phyloP scores from a whole-genome alignment of 2,329 filamentous ascomycete genomes.

The Ophiostoma himal-ulmi region DNA sequence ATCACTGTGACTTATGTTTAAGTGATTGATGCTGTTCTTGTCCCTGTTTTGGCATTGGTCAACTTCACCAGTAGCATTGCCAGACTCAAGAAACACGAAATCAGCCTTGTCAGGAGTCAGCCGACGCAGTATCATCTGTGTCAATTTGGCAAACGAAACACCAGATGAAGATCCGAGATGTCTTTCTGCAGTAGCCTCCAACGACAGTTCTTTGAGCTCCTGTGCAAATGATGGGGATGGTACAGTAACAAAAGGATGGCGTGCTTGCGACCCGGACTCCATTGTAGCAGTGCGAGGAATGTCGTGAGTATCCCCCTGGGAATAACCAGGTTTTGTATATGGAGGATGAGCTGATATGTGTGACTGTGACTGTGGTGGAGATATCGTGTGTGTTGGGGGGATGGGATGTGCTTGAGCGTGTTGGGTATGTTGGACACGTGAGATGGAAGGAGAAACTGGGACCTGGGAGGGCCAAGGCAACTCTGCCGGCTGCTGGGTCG shows the following conservation, averaged over 20 bases:
- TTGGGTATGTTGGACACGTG: neutral
- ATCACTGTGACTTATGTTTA: neutral
- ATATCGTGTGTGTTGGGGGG: neutral
- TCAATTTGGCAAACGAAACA: slow-evolving; percentile 41
- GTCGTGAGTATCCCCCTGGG: neutral
- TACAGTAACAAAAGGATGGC: neutral
- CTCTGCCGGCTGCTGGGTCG: neutral
- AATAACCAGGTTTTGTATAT: neutral
- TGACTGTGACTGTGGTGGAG: neutral
- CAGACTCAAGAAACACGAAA: slow-evolving; percentile 34
- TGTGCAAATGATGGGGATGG: slow-evolving; percentile 29
- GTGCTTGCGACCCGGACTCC: neutral
- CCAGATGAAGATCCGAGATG: slow-evolving; percentile 42
- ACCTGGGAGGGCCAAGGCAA: neutral
- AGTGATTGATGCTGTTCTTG: neutral
- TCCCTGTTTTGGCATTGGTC: neutral
- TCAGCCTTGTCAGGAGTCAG: slow-evolving; percentile 39
- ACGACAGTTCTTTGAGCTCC: slow-evolving; percentile 37
- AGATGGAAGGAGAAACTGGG: neutral
- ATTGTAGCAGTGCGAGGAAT: neutral
- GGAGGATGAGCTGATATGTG: neutral
- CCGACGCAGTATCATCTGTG: slow-evolving; percentile 38
- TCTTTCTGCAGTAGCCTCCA: slow-evolving; percentile 41
- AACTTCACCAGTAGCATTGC: neutral
- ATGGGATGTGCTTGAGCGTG: neutral